A percentile compares a stretch with the other conserved stretches of the same genome.
Evolutionary conservation across 192 early-diverging fungal species (phyloP).

Genomic region (Umbelopsis sp.): DNA sequence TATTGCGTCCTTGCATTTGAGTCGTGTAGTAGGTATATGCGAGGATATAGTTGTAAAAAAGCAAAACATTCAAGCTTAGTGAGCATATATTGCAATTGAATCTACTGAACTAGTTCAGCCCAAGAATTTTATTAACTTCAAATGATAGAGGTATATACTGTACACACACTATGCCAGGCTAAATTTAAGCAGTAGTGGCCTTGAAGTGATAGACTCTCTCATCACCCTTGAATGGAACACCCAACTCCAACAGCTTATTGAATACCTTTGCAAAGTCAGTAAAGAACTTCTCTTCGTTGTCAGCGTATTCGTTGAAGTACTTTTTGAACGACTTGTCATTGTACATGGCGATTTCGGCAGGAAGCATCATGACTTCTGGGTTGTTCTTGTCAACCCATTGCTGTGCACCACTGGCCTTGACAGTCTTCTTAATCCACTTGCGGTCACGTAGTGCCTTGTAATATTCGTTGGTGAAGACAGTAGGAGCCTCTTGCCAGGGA

Average conservation of each 20-base stretch:
- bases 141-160: constrained; percentile 2
- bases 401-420: constrained; percentile 77
- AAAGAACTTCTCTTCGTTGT: constrained; percentile 86
- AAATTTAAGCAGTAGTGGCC: constrained; percentile 47
- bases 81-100: no score
- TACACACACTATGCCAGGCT: not conserved
- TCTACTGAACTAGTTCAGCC: no score
- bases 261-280: constrained; percentile 87
- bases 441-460: constrained; percentile 78
- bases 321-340: constrained; percentile 69
- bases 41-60: no score
- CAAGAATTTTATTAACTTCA: not conserved
- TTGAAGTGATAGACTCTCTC: constrained; percentile 71
- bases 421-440: constrained; percentile 76
- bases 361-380: constrained; percentile 63
- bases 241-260: constrained; percentile 85
- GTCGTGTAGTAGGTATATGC: no score
- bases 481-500: constrained; percentile 90
- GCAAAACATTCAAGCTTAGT: no score
- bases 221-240: constrained; percentile 71
- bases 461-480: constrained; percentile 87
- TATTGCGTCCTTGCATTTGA: no score
- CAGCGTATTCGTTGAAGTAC: constrained; percentile 85
- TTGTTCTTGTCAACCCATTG: constrained; percentile 87
- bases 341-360: constrained; percentile 54